These are phyloP conservation scores for Lyophyllum atratum DNA, from an alignment of 768 basidiomycete genomes.

Conservation along the genomic window DNA sequence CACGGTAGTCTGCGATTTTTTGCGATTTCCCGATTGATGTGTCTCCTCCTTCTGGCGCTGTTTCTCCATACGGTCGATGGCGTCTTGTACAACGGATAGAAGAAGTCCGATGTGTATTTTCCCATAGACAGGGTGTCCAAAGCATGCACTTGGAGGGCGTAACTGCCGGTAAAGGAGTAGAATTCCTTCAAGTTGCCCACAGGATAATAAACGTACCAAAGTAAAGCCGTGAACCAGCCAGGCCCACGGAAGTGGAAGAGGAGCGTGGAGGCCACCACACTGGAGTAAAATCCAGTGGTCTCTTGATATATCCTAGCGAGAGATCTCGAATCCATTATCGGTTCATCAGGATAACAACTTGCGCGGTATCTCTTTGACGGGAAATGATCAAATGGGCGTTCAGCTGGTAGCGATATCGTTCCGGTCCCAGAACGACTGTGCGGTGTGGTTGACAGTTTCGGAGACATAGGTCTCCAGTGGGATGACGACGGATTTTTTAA, in stretches of 20 bases:
- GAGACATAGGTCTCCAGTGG: not conserved
- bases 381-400: too few relatives aligned
- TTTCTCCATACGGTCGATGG: conserved; percentile 9
- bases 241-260: not conserved
- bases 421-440: too few relatives aligned
- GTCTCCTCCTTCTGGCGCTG: not conserved
- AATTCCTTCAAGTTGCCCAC: not conserved
- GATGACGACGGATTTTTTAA: not conserved
- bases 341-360: too few relatives aligned
- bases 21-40: not conserved
- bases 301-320: not conserved
- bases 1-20: not conserved
- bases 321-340: not conserved
- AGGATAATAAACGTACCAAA: not conserved
- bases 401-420: too few relatives aligned
- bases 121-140: conserved; percentile 12
- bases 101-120: conserved; percentile 19
- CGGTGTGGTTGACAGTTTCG: not conserved
- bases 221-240: not conserved
- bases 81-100: conserved; percentile 18
- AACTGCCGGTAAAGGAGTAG: conserved; percentile 3
- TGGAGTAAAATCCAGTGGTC: not conserved
- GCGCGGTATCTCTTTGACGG: too few relatives aligned
- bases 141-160: not conserved
- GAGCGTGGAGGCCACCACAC: not conserved